A percentile compares a stretch with the other conserved stretches of the same genome.
These are phyloP conservation scores for Rhodotorula kratochvilovae DNA, from an alignment of 768 basidiomycete genomes.

Conservation along the genomic window DNA sequence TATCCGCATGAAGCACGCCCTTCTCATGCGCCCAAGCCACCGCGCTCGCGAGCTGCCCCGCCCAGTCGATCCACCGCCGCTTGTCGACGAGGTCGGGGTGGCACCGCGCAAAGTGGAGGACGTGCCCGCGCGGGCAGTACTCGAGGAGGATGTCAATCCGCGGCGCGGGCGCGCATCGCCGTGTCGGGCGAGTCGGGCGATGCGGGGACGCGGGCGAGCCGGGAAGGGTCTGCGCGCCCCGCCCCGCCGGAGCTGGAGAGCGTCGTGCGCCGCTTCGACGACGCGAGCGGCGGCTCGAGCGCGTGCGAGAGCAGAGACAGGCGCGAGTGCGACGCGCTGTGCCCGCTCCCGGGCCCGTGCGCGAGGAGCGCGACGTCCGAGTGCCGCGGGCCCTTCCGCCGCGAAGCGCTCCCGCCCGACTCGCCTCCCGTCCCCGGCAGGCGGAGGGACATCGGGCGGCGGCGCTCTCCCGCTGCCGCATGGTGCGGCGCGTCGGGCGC, in stretches of 20 bases:
- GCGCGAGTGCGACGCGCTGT: neutral
- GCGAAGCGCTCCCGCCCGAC: neutral
- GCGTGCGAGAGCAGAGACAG: constrained; percentile 3
- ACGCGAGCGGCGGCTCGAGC: constrained; percentile 8
- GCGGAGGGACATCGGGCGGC: neutral
- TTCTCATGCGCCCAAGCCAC: constrained; percentile 48
- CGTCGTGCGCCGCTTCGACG: neutral
- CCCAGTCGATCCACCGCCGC: constrained; percentile 44
- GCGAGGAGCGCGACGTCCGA: neutral
- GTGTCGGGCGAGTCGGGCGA: neutral
- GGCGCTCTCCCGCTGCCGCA: neutral
- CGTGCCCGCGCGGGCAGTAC: constrained; percentile 37
- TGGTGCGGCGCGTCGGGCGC: neutral
- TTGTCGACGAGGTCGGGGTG: constrained; percentile 35
- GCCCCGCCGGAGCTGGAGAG: neutral
- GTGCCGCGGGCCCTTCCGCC: neutral
- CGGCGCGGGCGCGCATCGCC: neutral
- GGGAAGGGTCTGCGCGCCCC: neutral
- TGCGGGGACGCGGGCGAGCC: neutral
- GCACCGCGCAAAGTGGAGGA: constrained; percentile 34
- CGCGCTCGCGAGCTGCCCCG: constrained; percentile 45
- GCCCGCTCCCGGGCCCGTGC: no score
- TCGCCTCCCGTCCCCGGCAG: neutral
- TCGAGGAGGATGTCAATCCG: constrained; percentile 42
- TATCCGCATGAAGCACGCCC: constrained; percentile 51